Conservation (phyloP, 2,329 filamentous ascomycete species). For the Huntiella abstrusa region DNA sequence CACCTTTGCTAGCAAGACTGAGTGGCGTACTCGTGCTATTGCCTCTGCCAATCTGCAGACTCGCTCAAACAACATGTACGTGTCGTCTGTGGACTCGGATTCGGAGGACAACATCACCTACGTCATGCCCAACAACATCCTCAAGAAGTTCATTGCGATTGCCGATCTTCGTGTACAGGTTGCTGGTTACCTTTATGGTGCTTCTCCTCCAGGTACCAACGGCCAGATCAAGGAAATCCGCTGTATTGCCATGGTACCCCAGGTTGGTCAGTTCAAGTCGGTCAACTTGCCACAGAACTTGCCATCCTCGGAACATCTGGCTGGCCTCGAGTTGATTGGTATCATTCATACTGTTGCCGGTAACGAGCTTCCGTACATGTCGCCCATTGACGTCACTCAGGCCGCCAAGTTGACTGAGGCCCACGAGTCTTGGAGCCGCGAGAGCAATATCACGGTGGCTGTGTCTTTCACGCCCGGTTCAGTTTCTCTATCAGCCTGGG, state of each 20-base stretch:
- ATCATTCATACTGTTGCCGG: conserved; percentile 91
- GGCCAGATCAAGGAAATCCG: conserved; percentile 93
- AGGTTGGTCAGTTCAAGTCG: conserved; percentile 83
- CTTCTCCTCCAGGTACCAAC: conserved; percentile 85
- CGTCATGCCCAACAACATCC: conserved; percentile 96
- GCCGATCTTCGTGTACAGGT: conserved; percentile 92
- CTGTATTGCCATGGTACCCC: conserved; percentile 93
- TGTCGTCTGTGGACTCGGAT: conserved; percentile 84
- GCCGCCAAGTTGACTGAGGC: conserved; percentile 77
- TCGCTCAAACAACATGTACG: conserved; percentile 93
- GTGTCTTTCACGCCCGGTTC: conserved; percentile 94
- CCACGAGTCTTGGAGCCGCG: conserved; percentile 57
- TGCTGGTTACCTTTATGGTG: conserved; percentile 85
- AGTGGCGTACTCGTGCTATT: conserved; percentile 93
- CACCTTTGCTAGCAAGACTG: conserved; percentile 94
- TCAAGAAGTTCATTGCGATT: conserved; percentile 96
- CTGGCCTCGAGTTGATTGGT: conserved; percentile 72
- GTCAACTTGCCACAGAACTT: conserved; percentile 79
- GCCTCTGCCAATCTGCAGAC: conserved; percentile 90
- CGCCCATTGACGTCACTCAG: conserved; percentile 80
- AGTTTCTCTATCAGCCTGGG: conserved; percentile 86
- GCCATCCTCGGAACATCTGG: conserved; percentile 80
- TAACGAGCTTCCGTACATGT: conserved; percentile 93
- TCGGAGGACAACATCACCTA: conserved; percentile 75
- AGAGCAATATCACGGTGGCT: conserved; percentile 84